Percentiles rank a stretch among this genome's conserved stretches.
Conservation (phyloP, 805 yeast genomes). For the Helenozyma baotianmanensis region DNA sequence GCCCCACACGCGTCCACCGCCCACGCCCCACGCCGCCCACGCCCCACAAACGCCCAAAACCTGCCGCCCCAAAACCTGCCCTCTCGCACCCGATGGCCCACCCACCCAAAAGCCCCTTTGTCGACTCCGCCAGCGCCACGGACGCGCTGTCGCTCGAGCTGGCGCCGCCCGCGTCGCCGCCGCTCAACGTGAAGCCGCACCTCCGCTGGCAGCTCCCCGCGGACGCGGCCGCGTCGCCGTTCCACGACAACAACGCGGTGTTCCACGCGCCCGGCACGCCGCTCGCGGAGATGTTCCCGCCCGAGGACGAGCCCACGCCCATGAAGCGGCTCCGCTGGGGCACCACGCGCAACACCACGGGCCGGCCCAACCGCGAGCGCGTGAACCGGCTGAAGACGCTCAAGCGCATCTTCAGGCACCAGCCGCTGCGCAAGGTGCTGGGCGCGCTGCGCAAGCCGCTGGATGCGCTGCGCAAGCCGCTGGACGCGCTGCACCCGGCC, state of each 20-base stretch:
- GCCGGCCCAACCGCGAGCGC: slow-evolving; percentile 49
- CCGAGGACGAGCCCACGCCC: slow-evolving; percentile 28
- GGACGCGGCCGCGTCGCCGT: slow-evolving; percentile 23
- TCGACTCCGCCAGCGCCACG: slow-evolving; percentile 9
- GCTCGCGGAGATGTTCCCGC: slow-evolving; percentile 8
- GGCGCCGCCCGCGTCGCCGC: slow-evolving; percentile 18
- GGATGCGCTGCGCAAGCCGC: slow-evolving; percentile 1
- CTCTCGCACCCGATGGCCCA: too few relatives aligned
- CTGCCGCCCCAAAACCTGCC: too few relatives aligned
- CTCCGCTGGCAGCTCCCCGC: slow-evolving; percentile 30
- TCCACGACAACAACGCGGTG: slow-evolving; percentile 19
- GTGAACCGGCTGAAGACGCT: slow-evolving; percentile 59
- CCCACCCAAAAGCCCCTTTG: slow-evolving; percentile 16
- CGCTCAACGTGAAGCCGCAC: slow-evolving; percentile 16
- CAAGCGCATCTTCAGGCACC: slow-evolving; percentile 32
- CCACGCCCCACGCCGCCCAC: too few relatives aligned
- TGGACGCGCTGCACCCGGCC: not conserved
- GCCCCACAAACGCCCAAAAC: too few relatives aligned
- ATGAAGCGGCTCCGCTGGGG: slow-evolving; percentile 89
- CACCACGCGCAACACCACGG: slow-evolving; percentile 72
- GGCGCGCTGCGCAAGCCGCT: slow-evolving; percentile 7
- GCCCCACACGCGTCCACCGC: too few relatives aligned
- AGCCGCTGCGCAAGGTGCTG: slow-evolving; percentile 14
- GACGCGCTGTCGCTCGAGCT: slow-evolving; percentile 3
- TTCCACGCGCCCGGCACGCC: slow-evolving; percentile 11